phyloP scores from a whole-genome alignment of 2,329 filamentous ascomycete genomes.

The Alternaria triticina region DNA sequence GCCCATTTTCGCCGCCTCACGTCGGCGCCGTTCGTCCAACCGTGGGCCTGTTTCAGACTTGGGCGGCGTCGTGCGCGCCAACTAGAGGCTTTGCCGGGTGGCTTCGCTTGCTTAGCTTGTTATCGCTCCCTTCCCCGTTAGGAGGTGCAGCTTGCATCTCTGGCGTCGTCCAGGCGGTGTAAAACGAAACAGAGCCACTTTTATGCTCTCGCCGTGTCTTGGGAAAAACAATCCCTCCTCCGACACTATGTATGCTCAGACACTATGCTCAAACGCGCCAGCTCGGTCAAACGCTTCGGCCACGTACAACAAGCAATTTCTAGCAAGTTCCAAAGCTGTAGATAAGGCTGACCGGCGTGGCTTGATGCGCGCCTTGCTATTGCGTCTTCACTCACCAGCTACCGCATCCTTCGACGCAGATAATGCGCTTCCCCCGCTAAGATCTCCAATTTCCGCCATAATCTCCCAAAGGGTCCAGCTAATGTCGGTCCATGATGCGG shows the following conservation, averaged over 20 bases:
- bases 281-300: background rate
- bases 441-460: slow-evolving; percentile 4
- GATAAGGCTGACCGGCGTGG: background rate
- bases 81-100: slow-evolving; percentile 18
- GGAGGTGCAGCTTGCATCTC: background rate
- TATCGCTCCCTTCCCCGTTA: slow-evolving; percentile 5
- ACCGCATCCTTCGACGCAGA: background rate
- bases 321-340: background rate
- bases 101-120: slow-evolving; percentile 10
- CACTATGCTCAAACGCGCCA: background rate
- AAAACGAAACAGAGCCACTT: slow-evolving; percentile 1
- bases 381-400: background rate
- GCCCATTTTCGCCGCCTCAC: slow-evolving; percentile 11
- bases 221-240: background rate
- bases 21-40: slow-evolving; percentile 23
- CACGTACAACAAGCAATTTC: background rate
- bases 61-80: slow-evolving; percentile 16
- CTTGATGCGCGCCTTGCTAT: background rate
- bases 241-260: background rate
- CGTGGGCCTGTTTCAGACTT: slow-evolving; percentile 19
- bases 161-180: slow-evolving; percentile 3
- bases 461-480: slow-evolving; percentile 3
- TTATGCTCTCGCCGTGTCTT: background rate
- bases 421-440: slow-evolving; percentile 6
- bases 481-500: slow-evolving; percentile 3